Base-by-base conservation (phyloP, 2,329 filamentous ascomycete genomes). In the Helotiales sp. region DNA sequence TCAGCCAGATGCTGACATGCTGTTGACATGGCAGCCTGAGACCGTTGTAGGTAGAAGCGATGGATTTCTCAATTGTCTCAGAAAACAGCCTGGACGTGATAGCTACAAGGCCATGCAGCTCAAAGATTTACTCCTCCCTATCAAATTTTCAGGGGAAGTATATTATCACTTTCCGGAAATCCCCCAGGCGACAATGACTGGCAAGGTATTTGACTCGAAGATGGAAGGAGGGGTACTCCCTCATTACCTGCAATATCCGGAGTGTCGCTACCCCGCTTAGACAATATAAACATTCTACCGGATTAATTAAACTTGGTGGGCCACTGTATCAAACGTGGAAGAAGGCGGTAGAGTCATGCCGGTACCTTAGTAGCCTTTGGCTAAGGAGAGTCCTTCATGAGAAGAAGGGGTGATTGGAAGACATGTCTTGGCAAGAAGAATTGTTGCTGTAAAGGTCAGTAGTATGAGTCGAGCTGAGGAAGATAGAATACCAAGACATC, bases 231-330 rank as follows among this genome's bases (percentile, higher is more conserved):
- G 30, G n/a, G 11, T 22, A 28, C 49, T 15, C 20, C 20, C 30
- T 37, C 52, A 2, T 57, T 30, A 17, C 20, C 6, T 24, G 34
- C 10, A 57, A 57, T 57, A 57, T 40, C 34, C 3, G 7, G 11
- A 34, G 40, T 47, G 10, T 28, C 24, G 24, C 37, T 60, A 60
- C 57, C 57, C 57, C 57, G 57, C 57, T 47, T 11, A 22, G 7
- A 32, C 40, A 60, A 60, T 60, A 60, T 60, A 45, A 3, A 45
- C 24, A 45, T 60, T 60, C 37, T 47, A 26, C 57, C 57, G 57
- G 57, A 30, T 60, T 47, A 47, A 45, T 60, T 17, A 47, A 28
- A 60, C 15, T 30, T 22, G 17, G 52, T 22, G 20, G 26, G n/a
- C n/a, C 17, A 37, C 17, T 32, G 30, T 34, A 52, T 17, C 10